A percentile compares a stretch with the other conserved stretches of the same genome.
phyloP scores from a whole-genome alignment of 805 yeast genomes.

The Candida methanosorbosa region DNA sequence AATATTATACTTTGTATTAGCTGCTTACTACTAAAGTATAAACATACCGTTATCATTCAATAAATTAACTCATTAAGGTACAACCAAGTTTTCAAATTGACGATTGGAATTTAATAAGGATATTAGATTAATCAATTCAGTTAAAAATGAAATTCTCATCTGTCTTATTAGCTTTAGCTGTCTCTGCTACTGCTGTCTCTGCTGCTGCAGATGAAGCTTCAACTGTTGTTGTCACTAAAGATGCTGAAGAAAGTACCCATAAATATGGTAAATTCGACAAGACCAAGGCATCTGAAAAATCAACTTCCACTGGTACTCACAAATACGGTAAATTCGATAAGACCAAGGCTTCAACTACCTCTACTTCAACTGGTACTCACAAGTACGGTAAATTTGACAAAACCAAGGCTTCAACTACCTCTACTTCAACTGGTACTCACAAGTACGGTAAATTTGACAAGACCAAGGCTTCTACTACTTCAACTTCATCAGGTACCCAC shows the following conservation, averaged over 20 bases:
- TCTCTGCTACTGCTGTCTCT: slow-evolving; percentile 27
- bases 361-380: slow-evolving; percentile 40
- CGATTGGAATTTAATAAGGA: no score
- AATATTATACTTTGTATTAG: no score
- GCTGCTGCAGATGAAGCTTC: slow-evolving; percentile 24
- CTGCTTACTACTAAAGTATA: no score
- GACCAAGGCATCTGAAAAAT: slow-evolving; percentile 30
- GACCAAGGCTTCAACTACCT: slow-evolving; percentile 27
- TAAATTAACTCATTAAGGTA: no score
- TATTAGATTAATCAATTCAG: neutral
- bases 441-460: slow-evolving; percentile 42
- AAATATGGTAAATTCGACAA: slow-evolving; percentile 39
- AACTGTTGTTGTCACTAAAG: slow-evolving; percentile 23
- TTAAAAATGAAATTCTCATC: slow-evolving; percentile 34
- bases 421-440: slow-evolving; percentile 28
- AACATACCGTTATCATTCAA: no score
- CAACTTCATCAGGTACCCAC: slow-evolving; percentile 40
- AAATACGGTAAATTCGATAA: slow-evolving; percentile 48
- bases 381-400: slow-evolving; percentile 47
- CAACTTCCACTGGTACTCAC: slow-evolving; percentile 41
- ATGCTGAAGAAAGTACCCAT: slow-evolving; percentile 29
- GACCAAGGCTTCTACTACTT: slow-evolving; percentile 25
- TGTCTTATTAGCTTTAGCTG: slow-evolving; percentile 22
- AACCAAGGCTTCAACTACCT: slow-evolving; percentile 19
- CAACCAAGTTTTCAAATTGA: no score